Percentiles rank a stretch among this genome's conserved stretches.
phyloP scores from a whole-genome alignment of 2,329 filamentous ascomycete genomes.

The Xylogone sp. region DNA sequence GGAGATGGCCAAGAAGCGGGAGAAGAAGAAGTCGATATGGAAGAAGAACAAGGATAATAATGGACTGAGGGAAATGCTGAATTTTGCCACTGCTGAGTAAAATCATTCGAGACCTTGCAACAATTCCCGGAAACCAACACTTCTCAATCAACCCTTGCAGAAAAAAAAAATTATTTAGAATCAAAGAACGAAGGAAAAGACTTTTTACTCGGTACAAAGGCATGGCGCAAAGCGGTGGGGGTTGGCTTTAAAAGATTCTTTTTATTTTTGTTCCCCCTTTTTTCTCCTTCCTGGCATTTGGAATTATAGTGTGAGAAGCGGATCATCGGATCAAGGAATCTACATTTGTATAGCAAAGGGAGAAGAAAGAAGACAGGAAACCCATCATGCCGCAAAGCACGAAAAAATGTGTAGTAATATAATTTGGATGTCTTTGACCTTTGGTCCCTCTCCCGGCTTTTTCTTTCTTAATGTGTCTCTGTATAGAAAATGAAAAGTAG shows the following conservation, averaged over 20 bases:
- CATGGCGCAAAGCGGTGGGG: neutral
- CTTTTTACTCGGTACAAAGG: neutral
- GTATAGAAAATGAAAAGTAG: too few relatives aligned
- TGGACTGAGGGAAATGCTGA: constrained; percentile 27
- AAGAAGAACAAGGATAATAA: constrained; percentile 51
- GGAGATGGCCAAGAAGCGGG: constrained; percentile 65
- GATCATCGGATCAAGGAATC: neutral
- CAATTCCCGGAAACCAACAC: too few relatives aligned
- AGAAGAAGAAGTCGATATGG: constrained; percentile 66
- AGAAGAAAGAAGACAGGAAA: too few relatives aligned
- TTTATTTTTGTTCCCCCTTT: too few relatives aligned
- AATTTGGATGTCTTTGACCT: constrained; percentile 5
- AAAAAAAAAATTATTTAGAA: neutral
- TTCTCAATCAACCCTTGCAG: too few relatives aligned
- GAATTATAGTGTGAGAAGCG: too few relatives aligned
- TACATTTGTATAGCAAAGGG: neutral
- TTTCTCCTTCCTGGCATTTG: too few relatives aligned
- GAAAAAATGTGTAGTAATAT: constrained; percentile 8
- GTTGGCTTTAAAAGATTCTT: neutral
- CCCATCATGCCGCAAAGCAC: too few relatives aligned
- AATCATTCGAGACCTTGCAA: too few relatives aligned
- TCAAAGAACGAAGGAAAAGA: neutral
- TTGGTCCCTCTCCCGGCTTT: constrained; percentile 4
- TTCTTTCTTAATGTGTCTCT: constrained; percentile 1
- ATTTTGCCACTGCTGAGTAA: constrained; percentile 11